Base-by-base conservation (phyloP, 371 early-diverging fungal species). In the Actinomortierella wolfii region DNA sequence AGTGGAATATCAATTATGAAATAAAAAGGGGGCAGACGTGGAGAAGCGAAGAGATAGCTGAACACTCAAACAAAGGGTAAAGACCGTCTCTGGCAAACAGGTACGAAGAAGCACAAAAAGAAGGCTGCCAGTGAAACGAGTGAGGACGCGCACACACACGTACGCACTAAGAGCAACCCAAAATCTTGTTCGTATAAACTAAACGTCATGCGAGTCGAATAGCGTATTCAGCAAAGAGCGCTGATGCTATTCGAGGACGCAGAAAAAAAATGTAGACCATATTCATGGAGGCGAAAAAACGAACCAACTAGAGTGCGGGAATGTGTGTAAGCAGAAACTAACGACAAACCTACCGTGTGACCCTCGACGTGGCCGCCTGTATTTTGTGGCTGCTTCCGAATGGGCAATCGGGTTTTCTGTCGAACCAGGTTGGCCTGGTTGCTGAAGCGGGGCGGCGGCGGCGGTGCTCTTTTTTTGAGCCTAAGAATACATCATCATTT, bases 401-500 rank as follows among this genome's bases (percentile, higher is more conserved):
- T 61, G 64, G n/a, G 61, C 61, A 52, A 70, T 70, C 2, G 70
- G 70, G 40, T 64, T 64, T 29, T 64, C 60, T 14, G 53, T 39
- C 39, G 34, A 51, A n/a, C 53, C 45, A 42, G 34, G 46, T 11
- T 34, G 45, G 46, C n/a, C 24, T 24, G 26, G 26, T 21, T 18
- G 56, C 5, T n/a, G 59, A 14, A 34, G 55, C 4, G 34, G 34
- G 11, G 34, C 34, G 11, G 34, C 11, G 34, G 34, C 34, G 7
- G 11, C 34, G 34, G 34, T 11, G 34, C 7, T 4, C 34, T 34
- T 34, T 11, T 34, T 24, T 65, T 61, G 25, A 76, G 70, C 34
- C 87, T 84, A 67, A 63, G 81, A 89, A 67, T 91, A 89, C 64
- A 78, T 34, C 34, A 34, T 34, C 34, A 11, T 34, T 4, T 34